Evolutionary conservation across 2,329 filamentous ascomycete genomes (phyloP), one percentile per base, ranked within the genome.

Genomic region (Nothophaeocryptopus gaeumannii): DNA sequence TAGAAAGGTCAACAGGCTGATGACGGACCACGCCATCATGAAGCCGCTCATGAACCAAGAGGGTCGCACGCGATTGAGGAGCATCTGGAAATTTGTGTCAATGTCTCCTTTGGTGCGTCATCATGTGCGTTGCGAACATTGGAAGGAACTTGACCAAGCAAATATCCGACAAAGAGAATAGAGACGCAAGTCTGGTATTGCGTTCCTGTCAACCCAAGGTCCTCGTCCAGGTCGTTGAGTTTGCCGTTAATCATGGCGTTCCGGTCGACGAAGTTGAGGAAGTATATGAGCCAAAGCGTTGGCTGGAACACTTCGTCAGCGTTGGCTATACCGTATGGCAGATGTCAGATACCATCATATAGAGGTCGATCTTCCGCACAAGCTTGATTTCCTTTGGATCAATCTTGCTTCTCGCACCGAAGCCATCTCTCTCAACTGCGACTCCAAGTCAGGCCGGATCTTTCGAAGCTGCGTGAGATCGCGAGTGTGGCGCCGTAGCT

Each of bases 221-320:
- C 52, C 16, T 53, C 51, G 47, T 51, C 53, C 38, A 62, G 56
- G 5, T 47, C 49, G 11, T 51, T 49, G 5, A 62, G 40, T 30
- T 61, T 60, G 20, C 44, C 39, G 16, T 47, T 47, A n/a, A 47
- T 45, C 44, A 58, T 58, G 13, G 49, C 50, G 33, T 58, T 58
- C 2, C 55, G 46, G 33, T 55, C 52, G 8, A 58, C 43, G 32
- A 53, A 58, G 39, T 58, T 58, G 12, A 58, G 16, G 40, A 53
- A 47, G 39, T 58, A 58, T 52, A 58, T 49, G 14, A 40, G 9
- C 39, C 49, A 51, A 15, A 48, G 45, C 9, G 38, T 37, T 20
- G 45, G 45, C 45, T 48, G 32, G 8, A 2, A 13, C 13, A 9
- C 11, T 16, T 41, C 15, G 41, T 31, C 13, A 32, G 15, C 29